Evolutionary conservation across 371 early-diverging fungal genomes (phyloP).

Genomic region (Mortierella sp.): DNA sequence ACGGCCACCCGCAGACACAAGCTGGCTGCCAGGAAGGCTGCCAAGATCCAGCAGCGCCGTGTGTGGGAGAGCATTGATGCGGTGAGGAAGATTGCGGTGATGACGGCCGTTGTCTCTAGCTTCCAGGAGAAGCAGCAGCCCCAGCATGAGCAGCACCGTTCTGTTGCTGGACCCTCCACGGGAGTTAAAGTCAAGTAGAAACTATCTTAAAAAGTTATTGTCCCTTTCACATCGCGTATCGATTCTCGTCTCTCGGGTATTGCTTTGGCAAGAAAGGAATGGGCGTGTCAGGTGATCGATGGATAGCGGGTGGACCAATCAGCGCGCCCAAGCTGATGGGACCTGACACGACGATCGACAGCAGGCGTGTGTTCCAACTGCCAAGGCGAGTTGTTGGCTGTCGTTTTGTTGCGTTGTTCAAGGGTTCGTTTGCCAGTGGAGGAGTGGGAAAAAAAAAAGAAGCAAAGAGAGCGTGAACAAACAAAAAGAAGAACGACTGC

Average conservation of each 20-base stretch:
- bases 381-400: no score
- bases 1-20: conserved; percentile 70
- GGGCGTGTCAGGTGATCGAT: no score
- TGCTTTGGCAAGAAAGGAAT: no score
- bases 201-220: neutral
- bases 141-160: neutral
- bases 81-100: conserved; percentile 50
- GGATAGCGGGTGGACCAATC: no score
- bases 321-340: no score
- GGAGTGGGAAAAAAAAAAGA: no score
- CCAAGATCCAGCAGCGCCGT: conserved; percentile 56
- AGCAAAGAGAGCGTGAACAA: neutral
- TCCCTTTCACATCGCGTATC: no score
- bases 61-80: conserved; percentile 40
- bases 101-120: conserved; percentile 48
- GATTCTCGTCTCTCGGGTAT: no score
- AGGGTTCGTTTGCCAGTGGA: neutral
- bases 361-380: no score
- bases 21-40: conserved; percentile 65
- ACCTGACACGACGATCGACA: no score
- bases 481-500: neutral
- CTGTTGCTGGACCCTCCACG: neutral
- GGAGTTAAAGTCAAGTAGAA: conserved; percentile 14
- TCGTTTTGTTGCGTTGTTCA: neutral
- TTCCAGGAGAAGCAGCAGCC: conserved; percentile 32